Base-by-base conservation (phyloP, 2,329 filamentous ascomycete genomes). In the Colletotrichum navitas region DNA sequence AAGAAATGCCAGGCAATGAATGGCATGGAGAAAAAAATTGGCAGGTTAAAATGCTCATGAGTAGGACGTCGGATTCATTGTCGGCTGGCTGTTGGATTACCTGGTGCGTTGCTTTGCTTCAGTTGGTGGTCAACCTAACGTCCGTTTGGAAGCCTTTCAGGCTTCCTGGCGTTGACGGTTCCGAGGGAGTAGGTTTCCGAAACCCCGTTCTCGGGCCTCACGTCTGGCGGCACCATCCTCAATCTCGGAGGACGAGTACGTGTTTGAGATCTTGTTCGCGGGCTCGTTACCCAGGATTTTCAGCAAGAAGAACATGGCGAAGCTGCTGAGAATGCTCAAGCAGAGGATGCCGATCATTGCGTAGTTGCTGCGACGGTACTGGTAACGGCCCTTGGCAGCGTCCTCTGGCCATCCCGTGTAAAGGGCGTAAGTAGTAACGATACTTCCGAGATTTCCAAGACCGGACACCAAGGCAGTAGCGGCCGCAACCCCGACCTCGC, bases 361-460 rank as follows among this genome's bases (percentile, higher is more conserved):
- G 75, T 95, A 84, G 81, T 97, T 97, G 82, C 94, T 97, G 80
- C 91, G 91, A 74, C 93, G 91, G 82, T 92, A 97, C 82, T 92
- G 91, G 76, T 88, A 85, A 12, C 88, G 88, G 0, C 93, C 93
- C 1, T 87, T 83, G n/a, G 82, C 84, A 11, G 89, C 89, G 79
- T 97, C 94, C 54, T 87, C 91, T 2, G 91, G 89, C 94, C 94
- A 97, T 39, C 94, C 94, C 0, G 91, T 92, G 81, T 97, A 97
- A 59, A 97, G 83, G 16, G 94, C 94, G 79, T 97, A 97, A 0
- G 94, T 97, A 2, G 94, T 97, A 66, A 93, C 87, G 71, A 97
- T 93, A 77, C 92, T 94, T 39, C 94, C 94, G 24, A 97, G 84
- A 77, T 97, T 97, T 0, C 94, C 94, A 49, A 97, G 85, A 0